Evolutionary conservation across 495 filamentous ascomycete species (phyloP).

Genomic region (Glonium stellatum): DNA sequence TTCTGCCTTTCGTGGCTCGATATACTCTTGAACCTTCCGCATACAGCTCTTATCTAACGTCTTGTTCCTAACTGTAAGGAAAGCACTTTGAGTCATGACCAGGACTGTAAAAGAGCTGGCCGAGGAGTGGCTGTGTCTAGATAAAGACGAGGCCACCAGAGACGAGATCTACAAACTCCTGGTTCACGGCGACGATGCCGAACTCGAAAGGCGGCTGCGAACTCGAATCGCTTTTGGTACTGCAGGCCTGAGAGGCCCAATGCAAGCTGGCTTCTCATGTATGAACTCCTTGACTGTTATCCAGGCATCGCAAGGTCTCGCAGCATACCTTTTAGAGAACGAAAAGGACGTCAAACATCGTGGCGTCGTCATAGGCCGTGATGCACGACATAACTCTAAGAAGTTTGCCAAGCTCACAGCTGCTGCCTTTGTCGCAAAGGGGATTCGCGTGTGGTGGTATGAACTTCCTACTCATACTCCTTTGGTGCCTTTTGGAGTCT

Average conservation of each 20-base stretch:
- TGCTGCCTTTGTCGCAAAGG: constrained; percentile 55
- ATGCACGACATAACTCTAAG: constrained; percentile 61
- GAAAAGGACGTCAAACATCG: constrained; percentile 32
- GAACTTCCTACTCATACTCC: constrained; percentile 54
- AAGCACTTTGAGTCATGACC: constrained; percentile 4
- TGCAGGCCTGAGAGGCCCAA: constrained; percentile 60
- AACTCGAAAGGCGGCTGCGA: constrained; percentile 52
- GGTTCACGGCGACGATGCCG: constrained; percentile 41
- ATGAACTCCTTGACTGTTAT: constrained; percentile 67
- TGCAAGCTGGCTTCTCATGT: constrained; percentile 64
- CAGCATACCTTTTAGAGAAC: constrained; percentile 49
- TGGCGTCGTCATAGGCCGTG: constrained; percentile 60
- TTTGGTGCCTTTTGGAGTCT: constrained; percentile 61
- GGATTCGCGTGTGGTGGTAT: constrained; percentile 58
- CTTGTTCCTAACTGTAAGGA: neutral
- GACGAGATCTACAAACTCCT: constrained; percentile 54
- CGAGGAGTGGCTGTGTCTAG: constrained; percentile 55
- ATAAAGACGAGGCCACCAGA: constrained; percentile 53
- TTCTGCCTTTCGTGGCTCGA: neutral
- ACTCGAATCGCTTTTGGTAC: constrained; percentile 63
- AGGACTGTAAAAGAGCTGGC: constrained; percentile 32
- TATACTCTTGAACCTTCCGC: neutral
- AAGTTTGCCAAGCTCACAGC: constrained; percentile 59
- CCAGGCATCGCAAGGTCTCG: constrained; percentile 65
- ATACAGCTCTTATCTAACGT: neutral